Evolutionary conservation across 352 stramenopile species (phyloP).

Genomic region (Vaucheria bursata): DNA sequence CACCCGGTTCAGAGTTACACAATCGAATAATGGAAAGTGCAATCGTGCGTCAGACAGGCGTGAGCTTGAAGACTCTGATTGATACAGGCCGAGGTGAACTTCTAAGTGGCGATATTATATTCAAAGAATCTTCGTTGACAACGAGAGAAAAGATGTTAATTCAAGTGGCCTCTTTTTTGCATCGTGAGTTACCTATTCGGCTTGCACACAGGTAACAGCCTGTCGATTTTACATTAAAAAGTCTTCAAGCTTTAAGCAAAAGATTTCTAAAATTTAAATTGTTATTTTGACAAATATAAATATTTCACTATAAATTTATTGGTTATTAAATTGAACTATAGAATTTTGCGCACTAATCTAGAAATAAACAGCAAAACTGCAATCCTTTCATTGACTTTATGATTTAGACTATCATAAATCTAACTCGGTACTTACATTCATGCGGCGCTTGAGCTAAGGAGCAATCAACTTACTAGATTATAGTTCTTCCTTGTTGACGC

Average conservation of each 20-base stretch:
- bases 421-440: no score
- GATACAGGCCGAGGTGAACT: constrained; percentile 49
- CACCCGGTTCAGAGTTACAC: constrained; percentile 16
- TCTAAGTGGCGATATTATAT: constrained; percentile 35
- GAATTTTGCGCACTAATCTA: no score
- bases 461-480: no score
- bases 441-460: no score
- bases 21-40: constrained; percentile 46
- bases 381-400: no score
- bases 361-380: no score
- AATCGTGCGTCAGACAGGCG: constrained; percentile 35
- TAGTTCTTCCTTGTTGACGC: no score
- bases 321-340: no score
- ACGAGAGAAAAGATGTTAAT: constrained; percentile 50
- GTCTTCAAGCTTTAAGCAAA: constrained; percentile 50
- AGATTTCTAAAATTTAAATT: neutral
- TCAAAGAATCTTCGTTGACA: constrained; percentile 26
- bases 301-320: no score
- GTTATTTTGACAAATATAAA: no score
- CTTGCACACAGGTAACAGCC: constrained; percentile 60
- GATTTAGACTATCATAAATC: no score
- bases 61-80: constrained; percentile 50
- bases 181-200: constrained; percentile 94
- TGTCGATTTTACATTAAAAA: no score
- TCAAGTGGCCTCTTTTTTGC: constrained; percentile 84